Percentiles rank a stretch among this genome's conserved stretches.
These are phyloP conservation scores for Xylaria arbuscula DNA, from an alignment of 2,329 filamentous ascomycete species.

Conservation along the genomic window DNA sequence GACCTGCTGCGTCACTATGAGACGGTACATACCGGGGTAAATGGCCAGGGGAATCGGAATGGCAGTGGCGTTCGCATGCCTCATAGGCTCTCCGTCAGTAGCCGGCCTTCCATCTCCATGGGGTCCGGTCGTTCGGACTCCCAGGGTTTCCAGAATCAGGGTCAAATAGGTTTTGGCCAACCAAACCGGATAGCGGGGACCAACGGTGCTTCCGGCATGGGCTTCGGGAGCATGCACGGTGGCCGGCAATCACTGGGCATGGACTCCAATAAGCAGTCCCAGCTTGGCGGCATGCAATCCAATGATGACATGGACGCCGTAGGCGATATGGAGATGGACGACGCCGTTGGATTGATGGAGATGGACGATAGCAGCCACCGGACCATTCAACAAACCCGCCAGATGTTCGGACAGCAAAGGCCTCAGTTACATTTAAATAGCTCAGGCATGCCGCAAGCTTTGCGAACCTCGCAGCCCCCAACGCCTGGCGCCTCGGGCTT, in stretches of 20 bases:
- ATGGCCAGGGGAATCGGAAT: conserved; percentile 52
- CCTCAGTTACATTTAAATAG: conserved; percentile 86
- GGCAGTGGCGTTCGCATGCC: conserved; percentile 46
- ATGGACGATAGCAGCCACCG: conserved; percentile 68
- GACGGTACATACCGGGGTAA: conserved; percentile 85
- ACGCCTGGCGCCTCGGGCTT: conserved; percentile 84
- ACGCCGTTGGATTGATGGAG: conserved; percentile 75
- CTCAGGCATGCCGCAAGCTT: conserved; percentile 78
- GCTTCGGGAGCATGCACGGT: conserved; percentile 53
- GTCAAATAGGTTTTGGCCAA: conserved; percentile 48
- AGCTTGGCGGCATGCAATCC: conserved; percentile 57
- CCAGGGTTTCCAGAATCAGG: conserved; percentile 45
- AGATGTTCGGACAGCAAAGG: conserved; percentile 72
- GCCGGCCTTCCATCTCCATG: conserved; percentile 46
- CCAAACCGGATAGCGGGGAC: conserved; percentile 41
- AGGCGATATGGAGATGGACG: conserved; percentile 97
- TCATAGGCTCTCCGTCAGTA: conserved; percentile 49
- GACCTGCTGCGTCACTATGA: conserved; percentile 97
- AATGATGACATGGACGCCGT: conserved; percentile 82
- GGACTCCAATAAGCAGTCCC: conserved; percentile 53
- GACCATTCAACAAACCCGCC: conserved; percentile 75
- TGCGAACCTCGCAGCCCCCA: conserved; percentile 85
- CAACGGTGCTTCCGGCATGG: conserved; percentile 40
- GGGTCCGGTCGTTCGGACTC: conserved; percentile 45
- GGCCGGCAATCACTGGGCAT: conserved; percentile 50